Percentiles rank a stretch among this genome's conserved stretches.
These are phyloP conservation scores for Penicillium sp. DNA, from an alignment of 2,329 filamentous ascomycete species.

Conservation along the genomic window DNA sequence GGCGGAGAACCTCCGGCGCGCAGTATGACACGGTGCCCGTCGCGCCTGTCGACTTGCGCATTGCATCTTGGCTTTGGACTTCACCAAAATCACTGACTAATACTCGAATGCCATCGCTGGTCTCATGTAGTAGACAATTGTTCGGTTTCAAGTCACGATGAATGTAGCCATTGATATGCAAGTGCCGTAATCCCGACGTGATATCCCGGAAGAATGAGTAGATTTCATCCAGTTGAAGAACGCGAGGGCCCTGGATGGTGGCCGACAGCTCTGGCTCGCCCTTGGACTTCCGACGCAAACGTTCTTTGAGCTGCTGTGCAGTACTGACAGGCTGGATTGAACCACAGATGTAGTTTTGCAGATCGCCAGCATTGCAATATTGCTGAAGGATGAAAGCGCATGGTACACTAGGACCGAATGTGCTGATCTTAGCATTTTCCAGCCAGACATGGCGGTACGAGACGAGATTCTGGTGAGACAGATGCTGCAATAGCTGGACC, in stretches of 20 bases:
- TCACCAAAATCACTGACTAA: conserved; percentile 98
- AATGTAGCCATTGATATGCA: conserved; percentile 88
- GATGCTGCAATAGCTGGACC: conserved; percentile 82
- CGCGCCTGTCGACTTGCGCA: conserved; percentile 81
- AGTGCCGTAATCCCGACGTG: conserved; percentile 80
- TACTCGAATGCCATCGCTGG: conserved; percentile 65
- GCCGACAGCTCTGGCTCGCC: conserved; percentile 62
- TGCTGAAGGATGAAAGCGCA: conserved; percentile 97
- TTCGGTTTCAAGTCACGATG: conserved; percentile 94
- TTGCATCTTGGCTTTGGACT: conserved; percentile 75
- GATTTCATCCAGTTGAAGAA: conserved; percentile 78
- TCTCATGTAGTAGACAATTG: conserved; percentile 83
- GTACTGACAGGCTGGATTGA: conserved; percentile 57
- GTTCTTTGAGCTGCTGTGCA: conserved; percentile 82
- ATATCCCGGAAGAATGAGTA: conserved; percentile 96
- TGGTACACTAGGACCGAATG: conserved; percentile 83
- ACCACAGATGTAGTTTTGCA: conserved; percentile 80
- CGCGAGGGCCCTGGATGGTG: conserved; percentile 49
- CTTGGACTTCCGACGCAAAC: conserved; percentile 73
- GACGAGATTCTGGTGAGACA: conserved; percentile 91
- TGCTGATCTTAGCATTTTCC: conserved; percentile 75
- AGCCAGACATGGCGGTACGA: conserved; percentile 97
- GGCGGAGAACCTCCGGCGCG: conserved; percentile 81
- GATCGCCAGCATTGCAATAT: conserved; percentile 90
- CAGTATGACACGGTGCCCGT: conserved; percentile 98